Percentiles rank a stretch among this genome's conserved stretches.
Evolutionary conservation across 768 basidiomycete genomes (phyloP).

Genomic region (Multifurca ochricompacta): DNA sequence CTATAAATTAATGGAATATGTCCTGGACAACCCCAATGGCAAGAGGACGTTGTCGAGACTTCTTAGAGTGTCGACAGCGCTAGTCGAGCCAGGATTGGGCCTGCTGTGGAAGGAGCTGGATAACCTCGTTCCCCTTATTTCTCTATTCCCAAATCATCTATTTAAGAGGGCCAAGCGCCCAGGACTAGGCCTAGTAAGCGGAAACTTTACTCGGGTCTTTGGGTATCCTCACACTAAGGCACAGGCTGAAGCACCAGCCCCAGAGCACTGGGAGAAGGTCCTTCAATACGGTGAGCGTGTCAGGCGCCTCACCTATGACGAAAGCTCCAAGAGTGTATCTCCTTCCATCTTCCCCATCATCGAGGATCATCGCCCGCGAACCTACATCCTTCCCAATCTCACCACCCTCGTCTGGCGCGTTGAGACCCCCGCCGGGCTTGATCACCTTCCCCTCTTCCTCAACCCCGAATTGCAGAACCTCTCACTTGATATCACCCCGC

Average conservation of each 20-base stretch:
- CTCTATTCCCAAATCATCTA: constrained; percentile 59
- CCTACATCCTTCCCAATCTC: constrained; percentile 63
- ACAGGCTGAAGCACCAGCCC: constrained; percentile 53
- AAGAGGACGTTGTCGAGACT: constrained; percentile 61
- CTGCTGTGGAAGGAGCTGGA: constrained; percentile 74
- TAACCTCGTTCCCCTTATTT: constrained; percentile 62
- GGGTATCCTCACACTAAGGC: constrained; percentile 12
- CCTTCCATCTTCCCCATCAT: constrained; percentile 60
- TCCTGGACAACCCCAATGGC: constrained; percentile 53
- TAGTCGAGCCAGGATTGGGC: constrained; percentile 64
- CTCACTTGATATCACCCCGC: constrained; percentile 54
- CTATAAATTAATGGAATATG: constrained; percentile 42
- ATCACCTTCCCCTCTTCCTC: constrained; percentile 58
- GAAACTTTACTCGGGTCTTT: not conserved
- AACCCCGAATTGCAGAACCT: constrained; percentile 53
- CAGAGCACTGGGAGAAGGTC: constrained; percentile 62
- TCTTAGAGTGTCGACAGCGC: constrained; percentile 66
- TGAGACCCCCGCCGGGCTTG: constrained; percentile 57
- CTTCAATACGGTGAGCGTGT: constrained; percentile 63
- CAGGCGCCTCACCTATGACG: constrained; percentile 61
- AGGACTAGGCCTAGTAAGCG: constrained; percentile 65
- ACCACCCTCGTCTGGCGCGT: constrained; percentile 65
- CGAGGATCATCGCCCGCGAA: constrained; percentile 52
- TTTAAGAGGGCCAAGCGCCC: constrained; percentile 66
- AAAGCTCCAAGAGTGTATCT: constrained; percentile 54